These are phyloP conservation scores for Termitomyces sp. DNA, from an alignment of 768 basidiomycete genomes.

Conservation along the genomic window DNA sequence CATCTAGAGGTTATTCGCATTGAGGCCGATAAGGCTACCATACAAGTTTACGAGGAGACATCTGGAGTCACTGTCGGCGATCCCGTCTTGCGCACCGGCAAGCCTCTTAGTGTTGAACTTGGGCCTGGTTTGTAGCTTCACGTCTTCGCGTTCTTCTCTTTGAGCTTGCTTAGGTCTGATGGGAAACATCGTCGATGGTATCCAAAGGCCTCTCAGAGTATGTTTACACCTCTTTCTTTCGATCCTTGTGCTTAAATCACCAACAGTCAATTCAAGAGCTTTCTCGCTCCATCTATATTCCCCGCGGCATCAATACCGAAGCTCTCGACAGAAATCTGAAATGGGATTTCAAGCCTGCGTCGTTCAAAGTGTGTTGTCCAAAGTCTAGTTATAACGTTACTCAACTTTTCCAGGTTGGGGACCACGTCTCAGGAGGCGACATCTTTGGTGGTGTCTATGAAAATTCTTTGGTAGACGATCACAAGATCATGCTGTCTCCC, in stretches of 20 bases:
- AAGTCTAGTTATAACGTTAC: conserved; percentile 1
- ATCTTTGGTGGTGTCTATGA: conserved; percentile 95
- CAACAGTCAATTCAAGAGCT: conserved; percentile 84
- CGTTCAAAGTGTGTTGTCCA: conserved; percentile 54
- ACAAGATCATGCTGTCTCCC: conserved; percentile 96
- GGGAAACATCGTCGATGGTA: conserved; percentile 99
- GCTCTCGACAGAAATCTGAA: conserved; percentile 81
- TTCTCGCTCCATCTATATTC: conserved; percentile 99
- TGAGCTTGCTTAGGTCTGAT: conserved; percentile 65
- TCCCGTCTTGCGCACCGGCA: conserved; percentile 95
- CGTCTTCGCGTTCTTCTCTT: neutral
- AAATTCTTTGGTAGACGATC: conserved; percentile 93
- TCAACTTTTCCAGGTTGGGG: conserved; percentile 61
- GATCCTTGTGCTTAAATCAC: conserved; percentile 8
- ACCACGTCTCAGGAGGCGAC: conserved; percentile 96
- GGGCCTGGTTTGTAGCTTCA: conserved; percentile 70
- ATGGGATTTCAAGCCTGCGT: conserved; percentile 92
- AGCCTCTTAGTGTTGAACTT: conserved; percentile 95
- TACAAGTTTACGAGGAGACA: conserved; percentile 99
- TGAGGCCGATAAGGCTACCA: conserved; percentile 95
- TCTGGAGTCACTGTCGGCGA: conserved; percentile 99
- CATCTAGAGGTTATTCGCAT: conserved; percentile 94
- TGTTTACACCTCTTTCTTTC: conserved; percentile 20
- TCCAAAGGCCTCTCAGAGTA: conserved; percentile 87
- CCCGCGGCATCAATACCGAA: conserved; percentile 97